These are phyloP conservation scores for Stygiomarasmius scandens DNA, from an alignment of 1,284 basidiomycete species.

Conservation along the genomic window DNA sequence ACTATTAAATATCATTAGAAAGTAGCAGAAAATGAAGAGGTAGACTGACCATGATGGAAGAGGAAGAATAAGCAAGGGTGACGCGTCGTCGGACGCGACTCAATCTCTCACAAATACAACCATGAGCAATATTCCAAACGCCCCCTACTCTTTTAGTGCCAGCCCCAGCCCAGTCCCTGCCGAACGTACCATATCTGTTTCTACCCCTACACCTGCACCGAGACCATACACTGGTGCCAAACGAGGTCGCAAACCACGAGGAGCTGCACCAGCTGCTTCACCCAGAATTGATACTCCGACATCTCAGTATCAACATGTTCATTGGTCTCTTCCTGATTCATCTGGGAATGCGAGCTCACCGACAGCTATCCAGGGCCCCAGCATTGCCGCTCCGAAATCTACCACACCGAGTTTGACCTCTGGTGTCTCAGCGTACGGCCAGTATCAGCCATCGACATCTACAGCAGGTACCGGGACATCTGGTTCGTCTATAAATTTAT, in stretches of 20 bases:
- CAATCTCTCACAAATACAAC: not conserved
- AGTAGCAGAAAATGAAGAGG: too few species aligned
- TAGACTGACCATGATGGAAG: not conserved
- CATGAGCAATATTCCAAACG: slow-evolving; percentile 8
- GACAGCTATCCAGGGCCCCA: slow-evolving; percentile 11
- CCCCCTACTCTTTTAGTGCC: slow-evolving; percentile 12
- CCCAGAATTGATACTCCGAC: slow-evolving; percentile 26
- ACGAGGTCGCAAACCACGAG: slow-evolving; percentile 61
- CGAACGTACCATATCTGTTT: slow-evolving; percentile 25
- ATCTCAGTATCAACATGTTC: slow-evolving; percentile 41
- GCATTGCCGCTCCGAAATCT: slow-evolving; percentile 12
- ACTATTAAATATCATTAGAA: not conserved
- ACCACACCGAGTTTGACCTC: slow-evolving; percentile 6
- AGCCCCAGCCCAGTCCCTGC: slow-evolving; percentile 16
- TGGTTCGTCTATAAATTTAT: not conserved
- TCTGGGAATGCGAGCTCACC: slow-evolving; percentile 21
- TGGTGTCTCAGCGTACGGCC: slow-evolving; percentile 11
- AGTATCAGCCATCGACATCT: not conserved
- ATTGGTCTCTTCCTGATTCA: slow-evolving; percentile 38
- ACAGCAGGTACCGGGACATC: not conserved
- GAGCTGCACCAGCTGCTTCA: slow-evolving; percentile 31
- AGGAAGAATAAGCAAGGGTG: not conserved
- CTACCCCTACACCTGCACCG: slow-evolving; percentile 33
- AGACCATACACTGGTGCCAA: slow-evolving; percentile 52
- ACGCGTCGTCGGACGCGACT: not conserved